Base-by-base conservation (phyloP, 345 rosid genomes). In the Rhodamnia rubescens region DNA sequence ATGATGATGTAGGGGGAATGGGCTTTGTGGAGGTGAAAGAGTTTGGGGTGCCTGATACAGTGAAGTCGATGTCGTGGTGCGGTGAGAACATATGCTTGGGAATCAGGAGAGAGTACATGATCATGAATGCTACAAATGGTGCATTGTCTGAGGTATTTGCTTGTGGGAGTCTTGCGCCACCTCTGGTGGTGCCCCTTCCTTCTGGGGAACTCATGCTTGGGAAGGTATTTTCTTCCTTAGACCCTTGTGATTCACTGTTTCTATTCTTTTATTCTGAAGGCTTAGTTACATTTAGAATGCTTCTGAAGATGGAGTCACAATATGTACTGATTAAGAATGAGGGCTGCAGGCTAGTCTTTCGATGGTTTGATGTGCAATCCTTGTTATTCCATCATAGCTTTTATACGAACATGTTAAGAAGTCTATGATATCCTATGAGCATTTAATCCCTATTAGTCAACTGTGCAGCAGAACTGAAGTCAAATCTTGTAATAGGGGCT, bases 21-120 rank as follows among this genome's bases (percentile, higher is more conserved):
- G 99, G 99, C 16, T 97, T 97, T 87, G 99, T 97, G 69, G 99
- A 97, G 92, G 97, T 97, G 54, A 94, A 94, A 88, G 99, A 97
- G 51, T 96, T 91, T 90, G 98, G 98, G 57, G 97, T 97, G 64
- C 95, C 98, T 8, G 99, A 97, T 88, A 84, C 89, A 6, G 99
- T 96, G 85, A 96, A 94, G 93, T 96, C 99, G 0, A 94, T 96
- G 91, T 91, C 99, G 24, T 97, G 99, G 99, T 94, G 98, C 51
- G 98, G 99, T 54, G 99, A 95, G 58, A 97, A 96, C 90, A 93
- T 97, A 64, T 97, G 99, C 52, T 56, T 97, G 85, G 99, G 98
- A 9, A 93, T 97, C 87, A 90, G 91, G 81, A 97, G 95, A 91
- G 99, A 94, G 87, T 97, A 97, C 85, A 75, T 94, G 91, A 97